A percentile compares a stretch with the other conserved stretches of the same genome.
phyloP scores from a whole-genome alignment of 768 basidiomycete genomes.

The Sporobolomyces phaffii region DNA sequence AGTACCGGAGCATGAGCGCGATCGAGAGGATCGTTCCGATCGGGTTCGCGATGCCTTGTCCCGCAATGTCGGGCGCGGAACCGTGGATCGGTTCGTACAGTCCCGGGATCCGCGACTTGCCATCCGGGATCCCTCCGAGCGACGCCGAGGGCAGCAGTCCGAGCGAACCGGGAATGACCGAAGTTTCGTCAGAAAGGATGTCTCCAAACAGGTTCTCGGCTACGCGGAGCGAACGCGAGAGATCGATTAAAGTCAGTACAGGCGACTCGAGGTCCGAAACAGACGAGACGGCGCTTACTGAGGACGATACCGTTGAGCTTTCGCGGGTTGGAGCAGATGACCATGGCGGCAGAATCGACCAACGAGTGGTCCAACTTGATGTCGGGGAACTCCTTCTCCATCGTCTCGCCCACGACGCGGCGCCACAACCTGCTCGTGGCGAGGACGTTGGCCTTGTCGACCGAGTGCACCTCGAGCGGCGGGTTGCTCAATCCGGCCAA shows the following conservation, averaged over 20 bases:
- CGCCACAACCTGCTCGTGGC: constrained; percentile 92
- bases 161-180: constrained; percentile 94
- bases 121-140: constrained; percentile 68
- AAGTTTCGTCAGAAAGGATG: constrained; percentile 82
- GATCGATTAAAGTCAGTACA: constrained; percentile 4
- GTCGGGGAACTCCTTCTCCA: constrained; percentile 80
- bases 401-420: constrained; percentile 78
- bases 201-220: constrained; percentile 45
- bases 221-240: constrained; percentile 6
- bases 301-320: constrained; percentile 92
- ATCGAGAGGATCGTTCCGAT: constrained; percentile 91
- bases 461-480: constrained; percentile 78
- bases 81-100: constrained; percentile 84
- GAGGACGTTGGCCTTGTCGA: constrained; percentile 98
- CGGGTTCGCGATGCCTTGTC: constrained; percentile 85
- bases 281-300: constrained; percentile 57
- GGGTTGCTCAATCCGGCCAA: constrained; percentile 77
- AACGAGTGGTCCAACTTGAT: constrained; percentile 81
- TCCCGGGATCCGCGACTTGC: constrained; percentile 69
- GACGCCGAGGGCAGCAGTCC: constrained; percentile 95
- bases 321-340: constrained; percentile 79
- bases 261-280: neutral
- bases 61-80: constrained; percentile 84
- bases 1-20: constrained; percentile 89
- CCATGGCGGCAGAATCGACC: constrained; percentile 93